These are phyloP conservation scores for Quercus tomentella DNA, from an alignment of 331 rosid species.

Conservation along the genomic window DNA sequence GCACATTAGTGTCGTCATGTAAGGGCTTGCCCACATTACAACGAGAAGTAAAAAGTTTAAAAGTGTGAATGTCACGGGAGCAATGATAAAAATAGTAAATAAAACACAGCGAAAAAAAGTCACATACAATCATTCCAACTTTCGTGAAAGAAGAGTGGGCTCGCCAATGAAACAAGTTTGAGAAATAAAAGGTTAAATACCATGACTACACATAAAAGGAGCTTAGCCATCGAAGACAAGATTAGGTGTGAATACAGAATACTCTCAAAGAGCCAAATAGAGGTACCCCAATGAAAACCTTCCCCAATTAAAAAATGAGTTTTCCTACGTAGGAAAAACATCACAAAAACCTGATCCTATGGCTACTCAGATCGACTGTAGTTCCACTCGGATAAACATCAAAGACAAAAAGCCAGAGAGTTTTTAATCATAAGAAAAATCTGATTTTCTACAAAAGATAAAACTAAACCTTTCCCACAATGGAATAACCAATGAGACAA, in stretches of 20 bases:
- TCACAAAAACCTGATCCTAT: not conserved
- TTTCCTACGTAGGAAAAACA: not conserved
- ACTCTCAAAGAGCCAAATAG: not conserved
- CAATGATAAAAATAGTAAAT: not conserved
- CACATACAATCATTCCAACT: not conserved
- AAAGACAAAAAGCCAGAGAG: not conserved
- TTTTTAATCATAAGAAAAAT: not conserved
- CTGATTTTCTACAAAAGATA: not conserved
- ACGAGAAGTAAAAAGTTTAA: not conserved
- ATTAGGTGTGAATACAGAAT: not conserved
- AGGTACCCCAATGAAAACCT: not conserved
- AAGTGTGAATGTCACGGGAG: not conserved
- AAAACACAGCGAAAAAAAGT: not conserved
- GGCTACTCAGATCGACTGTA: not conserved
- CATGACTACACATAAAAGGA: not conserved
- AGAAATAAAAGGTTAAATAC: not conserved
- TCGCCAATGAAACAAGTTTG: not conserved
- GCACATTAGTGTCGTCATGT: not conserved
- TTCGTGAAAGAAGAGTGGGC: not conserved
- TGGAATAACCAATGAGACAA: not conserved
- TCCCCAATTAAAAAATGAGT: not conserved
- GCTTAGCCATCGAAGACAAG: not conserved
- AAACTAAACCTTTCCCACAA: not conserved
- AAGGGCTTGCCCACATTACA: not conserved
- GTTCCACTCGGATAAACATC: not conserved